These are phyloP conservation scores for Fusarium sp. DNA, from an alignment of 2,329 filamentous ascomycete species.

Conservation along the genomic window DNA sequence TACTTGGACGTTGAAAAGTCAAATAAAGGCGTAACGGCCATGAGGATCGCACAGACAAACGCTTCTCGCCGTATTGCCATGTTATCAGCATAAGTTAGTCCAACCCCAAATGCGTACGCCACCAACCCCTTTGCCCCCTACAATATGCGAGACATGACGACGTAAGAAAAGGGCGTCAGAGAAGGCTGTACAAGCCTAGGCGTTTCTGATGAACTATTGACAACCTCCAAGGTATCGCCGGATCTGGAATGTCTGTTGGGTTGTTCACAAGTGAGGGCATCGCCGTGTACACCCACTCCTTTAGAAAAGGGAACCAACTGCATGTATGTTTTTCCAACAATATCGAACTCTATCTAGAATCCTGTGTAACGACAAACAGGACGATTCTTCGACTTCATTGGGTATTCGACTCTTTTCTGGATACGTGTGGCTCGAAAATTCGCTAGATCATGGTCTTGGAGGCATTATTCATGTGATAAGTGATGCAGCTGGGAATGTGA, in stretches of 20 bases:
- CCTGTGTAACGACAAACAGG: not conserved
- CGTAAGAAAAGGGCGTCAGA: not conserved
- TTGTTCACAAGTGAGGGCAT: not conserved
- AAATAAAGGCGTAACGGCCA: not conserved
- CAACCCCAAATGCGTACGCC: not conserved
- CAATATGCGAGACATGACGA: not conserved
- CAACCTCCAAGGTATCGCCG: not conserved
- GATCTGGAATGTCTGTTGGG: not conserved
- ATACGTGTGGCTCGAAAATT: not conserved
- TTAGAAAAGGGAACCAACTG: not conserved
- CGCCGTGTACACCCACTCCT: conserved; percentile 1
- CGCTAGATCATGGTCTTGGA: not conserved
- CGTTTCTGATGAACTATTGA: not conserved
- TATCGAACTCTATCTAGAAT: not conserved
- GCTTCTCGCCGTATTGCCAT: not conserved
- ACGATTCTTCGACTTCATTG: not conserved
- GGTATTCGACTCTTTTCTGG: not conserved
- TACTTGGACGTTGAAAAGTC: not conserved
- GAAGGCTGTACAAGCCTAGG: not conserved
- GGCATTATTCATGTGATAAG: not conserved
- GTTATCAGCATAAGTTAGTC: not conserved
- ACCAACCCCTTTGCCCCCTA: not conserved
- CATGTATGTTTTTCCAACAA: not conserved
- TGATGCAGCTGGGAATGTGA: not conserved
- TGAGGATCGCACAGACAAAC: not conserved